Percentiles rank a stretch among this genome's conserved stretches.
These are phyloP conservation scores for Pseudozyma thailandica DNA, from an alignment of 1,284 basidiomycete species.

Conservation along the genomic window DNA sequence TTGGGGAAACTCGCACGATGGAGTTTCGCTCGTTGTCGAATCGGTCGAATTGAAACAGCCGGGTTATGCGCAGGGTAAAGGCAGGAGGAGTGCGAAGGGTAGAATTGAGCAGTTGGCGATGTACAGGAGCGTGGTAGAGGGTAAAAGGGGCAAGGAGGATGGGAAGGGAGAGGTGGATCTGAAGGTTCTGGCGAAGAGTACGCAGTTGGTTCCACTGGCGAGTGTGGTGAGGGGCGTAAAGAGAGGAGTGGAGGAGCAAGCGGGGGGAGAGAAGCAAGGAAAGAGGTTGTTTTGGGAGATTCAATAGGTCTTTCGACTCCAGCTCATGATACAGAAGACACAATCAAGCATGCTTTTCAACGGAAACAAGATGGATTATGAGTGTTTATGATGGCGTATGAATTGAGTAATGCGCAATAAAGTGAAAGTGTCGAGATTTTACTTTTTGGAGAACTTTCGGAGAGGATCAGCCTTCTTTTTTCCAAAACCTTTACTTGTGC, in stretches of 20 bases:
- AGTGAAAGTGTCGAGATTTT: background rate
- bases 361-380: background rate
- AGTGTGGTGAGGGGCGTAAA: slow-evolving; percentile 7
- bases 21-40: slow-evolving; percentile 72
- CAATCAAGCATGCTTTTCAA: background rate
- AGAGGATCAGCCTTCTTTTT: slow-evolving; percentile 56
- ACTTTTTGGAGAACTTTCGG: slow-evolving; percentile 53
- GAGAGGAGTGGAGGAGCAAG: slow-evolving; percentile 5
- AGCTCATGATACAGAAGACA: too few species aligned
- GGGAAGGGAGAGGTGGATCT: background rate
- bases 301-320: too few species aligned
- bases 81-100: slow-evolving; percentile 45
- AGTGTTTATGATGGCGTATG: background rate
- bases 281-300: slow-evolving; percentile 36
- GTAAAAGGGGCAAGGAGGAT: background rate
- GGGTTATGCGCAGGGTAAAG: slow-evolving; percentile 51
- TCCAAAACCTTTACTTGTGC: slow-evolving; percentile 6
- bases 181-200: slow-evolving; percentile 3
- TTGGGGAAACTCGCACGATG: slow-evolving; percentile 74
- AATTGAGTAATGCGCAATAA: too few species aligned
- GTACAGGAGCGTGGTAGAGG: slow-evolving; percentile 8
- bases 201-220: slow-evolving; percentile 20
- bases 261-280: background rate
- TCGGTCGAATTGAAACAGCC: slow-evolving; percentile 68
- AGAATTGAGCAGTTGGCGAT: slow-evolving; percentile 49